These are phyloP conservation scores for Melastoma malabathricum DNA, from an alignment of 345 rosid genomes.

Conservation along the genomic window DNA sequence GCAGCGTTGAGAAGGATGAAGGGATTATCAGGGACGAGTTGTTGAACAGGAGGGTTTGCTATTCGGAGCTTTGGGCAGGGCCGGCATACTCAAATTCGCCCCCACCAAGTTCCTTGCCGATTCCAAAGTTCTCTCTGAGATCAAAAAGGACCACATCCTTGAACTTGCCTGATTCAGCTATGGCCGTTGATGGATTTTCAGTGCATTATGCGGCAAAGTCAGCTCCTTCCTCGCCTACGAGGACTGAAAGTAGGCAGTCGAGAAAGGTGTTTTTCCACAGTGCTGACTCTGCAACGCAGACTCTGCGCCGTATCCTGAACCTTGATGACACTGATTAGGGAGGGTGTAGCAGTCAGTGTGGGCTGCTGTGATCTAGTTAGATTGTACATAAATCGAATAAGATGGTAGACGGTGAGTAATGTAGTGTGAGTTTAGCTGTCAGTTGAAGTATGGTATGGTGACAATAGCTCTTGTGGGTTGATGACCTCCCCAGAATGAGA, in stretches of 20 bases:
- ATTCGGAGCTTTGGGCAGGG: constrained; percentile 90
- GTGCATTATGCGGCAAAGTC: constrained; percentile 48
- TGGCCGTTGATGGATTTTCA: constrained; percentile 15
- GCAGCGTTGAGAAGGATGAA: constrained; percentile 11
- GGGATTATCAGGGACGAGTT: constrained; percentile 20
- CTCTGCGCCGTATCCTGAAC: constrained; percentile 88
- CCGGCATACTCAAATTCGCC: constrained; percentile 97
- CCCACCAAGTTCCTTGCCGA: constrained; percentile 82
- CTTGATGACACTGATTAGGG: constrained; percentile 55
- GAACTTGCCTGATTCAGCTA: constrained; percentile 28
- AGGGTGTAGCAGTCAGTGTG: constrained; percentile 18
- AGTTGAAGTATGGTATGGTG: constrained; percentile 11
- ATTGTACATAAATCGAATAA: constrained; percentile 47
- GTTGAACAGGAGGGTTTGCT: constrained; percentile 21
- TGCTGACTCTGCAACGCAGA: constrained; percentile 73
- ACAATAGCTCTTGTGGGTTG: constrained; percentile 19
- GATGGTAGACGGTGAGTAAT: constrained; percentile 17
- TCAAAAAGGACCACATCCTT: constrained; percentile 54
- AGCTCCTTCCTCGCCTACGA: constrained; percentile 79
- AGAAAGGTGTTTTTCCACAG: constrained; percentile 30
- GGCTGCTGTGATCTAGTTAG: constrained; percentile 44
- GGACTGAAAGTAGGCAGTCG: constrained; percentile 23
- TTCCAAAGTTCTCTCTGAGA: constrained; percentile 69
- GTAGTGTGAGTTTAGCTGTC: constrained; percentile 22
- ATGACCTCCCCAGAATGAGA: constrained; percentile 13